Percentiles rank a stretch among this genome's conserved stretches.
These are phyloP conservation scores for Dryas drummondii DNA, from an alignment of 306 rosid species.

Conservation along the genomic window DNA sequence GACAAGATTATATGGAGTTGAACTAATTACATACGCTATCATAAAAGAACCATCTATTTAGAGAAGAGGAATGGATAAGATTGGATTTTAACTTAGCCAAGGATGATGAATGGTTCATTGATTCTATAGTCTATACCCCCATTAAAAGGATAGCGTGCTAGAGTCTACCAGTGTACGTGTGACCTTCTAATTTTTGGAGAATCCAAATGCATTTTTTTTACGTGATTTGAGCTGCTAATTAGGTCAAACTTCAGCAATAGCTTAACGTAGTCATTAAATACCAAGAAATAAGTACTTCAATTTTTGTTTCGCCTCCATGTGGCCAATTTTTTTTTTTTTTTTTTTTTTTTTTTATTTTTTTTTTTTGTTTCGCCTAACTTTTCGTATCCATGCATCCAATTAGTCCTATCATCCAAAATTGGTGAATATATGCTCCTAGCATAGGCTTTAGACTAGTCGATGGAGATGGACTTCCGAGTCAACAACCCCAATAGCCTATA, in stretches of 20 bases:
- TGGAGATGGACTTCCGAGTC: neutral
- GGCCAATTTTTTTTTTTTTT: neutral
- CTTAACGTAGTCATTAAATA: neutral
- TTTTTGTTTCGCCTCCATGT: neutral
- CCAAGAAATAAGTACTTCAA: neutral
- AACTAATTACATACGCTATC: no score
- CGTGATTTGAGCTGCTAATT: neutral
- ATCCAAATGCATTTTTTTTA: neutral
- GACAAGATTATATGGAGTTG: no score
- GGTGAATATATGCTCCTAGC: neutral
- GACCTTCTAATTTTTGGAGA: neutral
- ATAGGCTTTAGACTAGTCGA: neutral
- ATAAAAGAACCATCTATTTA: no score
- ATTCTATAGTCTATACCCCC: neutral
- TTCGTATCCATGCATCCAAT: neutral
- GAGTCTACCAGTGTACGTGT: neutral
- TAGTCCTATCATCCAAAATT: neutral
- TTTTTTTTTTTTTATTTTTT: neutral
- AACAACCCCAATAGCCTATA: neutral
- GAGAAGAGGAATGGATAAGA: neutral
- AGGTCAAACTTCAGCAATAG: neutral
- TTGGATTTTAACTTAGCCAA: neutral
- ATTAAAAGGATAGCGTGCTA: neutral
- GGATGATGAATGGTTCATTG: no score
- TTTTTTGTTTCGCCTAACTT: neutral